These are phyloP conservation scores for Cyclotella atomus DNA, from an alignment of 108 stramenopile species.

Conservation along the genomic window DNA sequence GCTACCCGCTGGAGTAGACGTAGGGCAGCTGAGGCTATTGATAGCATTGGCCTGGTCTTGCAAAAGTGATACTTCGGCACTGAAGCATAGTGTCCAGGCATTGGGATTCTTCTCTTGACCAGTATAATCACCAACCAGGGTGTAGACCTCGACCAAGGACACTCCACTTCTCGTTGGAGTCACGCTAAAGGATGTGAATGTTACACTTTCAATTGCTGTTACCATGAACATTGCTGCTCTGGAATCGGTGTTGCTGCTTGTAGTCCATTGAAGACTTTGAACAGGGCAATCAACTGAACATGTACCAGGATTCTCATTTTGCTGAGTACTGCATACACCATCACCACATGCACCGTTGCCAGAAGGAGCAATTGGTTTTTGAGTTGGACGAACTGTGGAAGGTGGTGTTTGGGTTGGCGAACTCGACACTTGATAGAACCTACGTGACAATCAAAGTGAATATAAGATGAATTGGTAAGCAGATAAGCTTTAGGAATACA, in stretches of 20 bases:
- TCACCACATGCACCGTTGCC: conserved; percentile 6
- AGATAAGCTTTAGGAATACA: not conserved
- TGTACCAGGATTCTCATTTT: not conserved
- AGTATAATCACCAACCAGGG: conserved; percentile 8
- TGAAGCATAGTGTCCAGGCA: conserved; percentile 1
- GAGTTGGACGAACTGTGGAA: not conserved
- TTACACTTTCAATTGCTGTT: not conserved
- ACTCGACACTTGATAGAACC: not conserved
- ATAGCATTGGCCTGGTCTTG: not conserved
- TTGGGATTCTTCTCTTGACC: not conserved
- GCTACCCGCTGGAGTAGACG: not conserved
- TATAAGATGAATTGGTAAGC: not conserved
- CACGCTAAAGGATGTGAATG: not conserved
- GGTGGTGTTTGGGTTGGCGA: not conserved
- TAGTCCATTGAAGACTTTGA: not conserved
- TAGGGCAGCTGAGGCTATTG: not conserved
- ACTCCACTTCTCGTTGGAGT: not conserved
- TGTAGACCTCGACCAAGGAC: conserved; percentile 1
- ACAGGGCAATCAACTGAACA: conserved; percentile 1
- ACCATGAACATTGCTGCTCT: conserved; percentile 1
- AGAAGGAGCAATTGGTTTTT: conserved; percentile 1
- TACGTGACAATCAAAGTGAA: not conserved
- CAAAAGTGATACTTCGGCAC: not conserved
- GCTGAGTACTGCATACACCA: not conserved
- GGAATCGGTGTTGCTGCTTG: not conserved